Conservation (phyloP, 176 grass and related monocot genomes). For the Aegilops umbellulata region DNA sequence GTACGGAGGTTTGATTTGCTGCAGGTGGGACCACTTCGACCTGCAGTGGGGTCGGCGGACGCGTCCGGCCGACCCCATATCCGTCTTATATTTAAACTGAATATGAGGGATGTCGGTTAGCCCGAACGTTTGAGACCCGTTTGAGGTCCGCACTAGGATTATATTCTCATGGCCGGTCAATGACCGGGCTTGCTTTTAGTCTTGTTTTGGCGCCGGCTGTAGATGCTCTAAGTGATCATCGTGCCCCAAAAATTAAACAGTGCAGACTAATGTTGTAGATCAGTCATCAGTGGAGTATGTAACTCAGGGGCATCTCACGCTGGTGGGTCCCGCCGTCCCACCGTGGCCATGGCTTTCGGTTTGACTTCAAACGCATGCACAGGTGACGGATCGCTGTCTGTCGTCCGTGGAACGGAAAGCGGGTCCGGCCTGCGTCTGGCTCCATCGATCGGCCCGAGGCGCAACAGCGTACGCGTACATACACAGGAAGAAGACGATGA, state of each 20-base stretch:
- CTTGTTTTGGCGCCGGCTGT: no score
- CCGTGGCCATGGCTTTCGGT: background rate
- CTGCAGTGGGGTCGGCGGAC: no score
- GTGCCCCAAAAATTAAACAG: background rate
- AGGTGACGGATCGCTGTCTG: background rate
- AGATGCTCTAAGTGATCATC: background rate
- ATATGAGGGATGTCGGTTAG: no score
- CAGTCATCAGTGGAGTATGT: background rate
- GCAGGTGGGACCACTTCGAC: no score
- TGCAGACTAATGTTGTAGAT: background rate
- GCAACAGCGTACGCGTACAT: background rate
- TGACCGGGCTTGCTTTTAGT: no score
- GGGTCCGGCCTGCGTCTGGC: background rate
- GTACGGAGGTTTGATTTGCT: no score
- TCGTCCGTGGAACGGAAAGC: conserved; percentile 11
- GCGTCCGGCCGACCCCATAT: no score
- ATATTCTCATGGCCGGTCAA: no score
- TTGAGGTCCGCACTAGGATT: no score
- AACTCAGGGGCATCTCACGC: background rate
- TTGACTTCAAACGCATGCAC: conserved; percentile 1
- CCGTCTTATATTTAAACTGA: no score
- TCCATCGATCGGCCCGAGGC: background rate
- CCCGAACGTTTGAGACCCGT: no score
- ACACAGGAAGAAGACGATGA: background rate
- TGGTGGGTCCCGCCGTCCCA: background rate